Evolutionary conservation across 441 rosid species (phyloP).

Genomic region (Arabidopsis hybrid): DNA sequence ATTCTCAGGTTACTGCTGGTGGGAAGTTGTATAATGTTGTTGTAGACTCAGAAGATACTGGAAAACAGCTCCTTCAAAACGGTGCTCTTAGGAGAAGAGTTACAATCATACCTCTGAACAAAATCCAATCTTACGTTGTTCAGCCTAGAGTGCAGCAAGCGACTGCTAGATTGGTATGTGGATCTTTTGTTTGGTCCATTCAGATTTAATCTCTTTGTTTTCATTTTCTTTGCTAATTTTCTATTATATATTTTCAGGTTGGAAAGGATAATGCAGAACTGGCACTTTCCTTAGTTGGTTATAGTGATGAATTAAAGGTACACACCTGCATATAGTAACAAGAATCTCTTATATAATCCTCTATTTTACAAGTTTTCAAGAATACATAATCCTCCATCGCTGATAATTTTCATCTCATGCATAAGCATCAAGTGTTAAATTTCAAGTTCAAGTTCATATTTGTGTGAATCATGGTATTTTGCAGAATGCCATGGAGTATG

Average conservation of each 20-base stretch:
- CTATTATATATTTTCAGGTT: slow-evolving; percentile 56
- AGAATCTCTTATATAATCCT: slow-evolving; percentile 22
- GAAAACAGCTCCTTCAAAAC: slow-evolving; percentile 92
- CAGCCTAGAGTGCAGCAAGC: slow-evolving; percentile 76
- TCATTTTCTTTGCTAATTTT: slow-evolving; percentile 17
- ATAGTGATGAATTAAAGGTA: slow-evolving; percentile 80
- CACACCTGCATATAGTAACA: slow-evolving; percentile 10
- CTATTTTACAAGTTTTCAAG: slow-evolving; percentile 14
- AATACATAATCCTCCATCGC: slow-evolving; percentile 14
- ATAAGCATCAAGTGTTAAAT: background rate
- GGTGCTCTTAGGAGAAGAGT: slow-evolving; percentile 93
- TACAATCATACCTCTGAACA: slow-evolving; percentile 93
- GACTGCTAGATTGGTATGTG: slow-evolving; percentile 78
- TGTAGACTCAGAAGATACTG: slow-evolving; percentile 92
- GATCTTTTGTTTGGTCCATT: slow-evolving; percentile 26
- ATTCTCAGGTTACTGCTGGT: slow-evolving; percentile 90
- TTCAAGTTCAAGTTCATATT: slow-evolving; percentile 25
- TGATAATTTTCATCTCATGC: slow-evolving; percentile 11
- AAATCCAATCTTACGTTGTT: slow-evolving; percentile 72
- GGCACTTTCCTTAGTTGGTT: slow-evolving; percentile 95
- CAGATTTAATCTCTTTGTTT: slow-evolving; percentile 7
- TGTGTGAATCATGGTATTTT: slow-evolving; percentile 22
- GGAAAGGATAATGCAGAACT: slow-evolving; percentile 92
- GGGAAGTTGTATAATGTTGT: slow-evolving; percentile 92
- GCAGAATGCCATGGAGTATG: slow-evolving; percentile 95